Evolutionary conservation across 106 monocot species (phyloP).

Genomic region (Chionographis japonica): DNA sequence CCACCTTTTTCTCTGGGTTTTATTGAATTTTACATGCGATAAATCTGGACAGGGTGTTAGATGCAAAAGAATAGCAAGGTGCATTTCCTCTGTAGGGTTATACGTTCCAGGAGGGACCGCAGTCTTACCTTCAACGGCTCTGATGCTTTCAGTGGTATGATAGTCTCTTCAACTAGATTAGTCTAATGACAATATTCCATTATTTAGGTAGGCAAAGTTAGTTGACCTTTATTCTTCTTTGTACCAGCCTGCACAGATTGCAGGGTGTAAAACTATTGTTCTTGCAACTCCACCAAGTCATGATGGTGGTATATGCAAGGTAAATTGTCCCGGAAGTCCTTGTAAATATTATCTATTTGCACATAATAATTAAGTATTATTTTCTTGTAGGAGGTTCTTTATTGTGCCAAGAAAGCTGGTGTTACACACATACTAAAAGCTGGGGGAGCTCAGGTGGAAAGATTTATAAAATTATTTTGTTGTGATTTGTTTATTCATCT

Average conservation of each 20-base stretch:
- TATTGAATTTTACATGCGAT: slow-evolving; percentile 10
- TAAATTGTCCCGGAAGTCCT: slow-evolving; percentile 13
- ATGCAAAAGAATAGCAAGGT: slow-evolving; percentile 91
- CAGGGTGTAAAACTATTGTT: slow-evolving; percentile 93
- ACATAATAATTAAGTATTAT: neutral
- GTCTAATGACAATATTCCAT: neutral
- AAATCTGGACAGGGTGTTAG: slow-evolving; percentile 65
- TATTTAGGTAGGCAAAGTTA: neutral
- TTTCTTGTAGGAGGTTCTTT: slow-evolving; percentile 77
- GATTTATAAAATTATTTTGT: neutral
- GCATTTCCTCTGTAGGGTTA: slow-evolving; percentile 83
- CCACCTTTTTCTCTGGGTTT: neutral
- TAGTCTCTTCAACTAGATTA: neutral
- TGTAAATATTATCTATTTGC: neutral
- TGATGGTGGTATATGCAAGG: slow-evolving; percentile 95
- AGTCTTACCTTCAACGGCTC: slow-evolving; percentile 93
- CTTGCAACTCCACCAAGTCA: slow-evolving; percentile 87
- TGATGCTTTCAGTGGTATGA: slow-evolving; percentile 95
- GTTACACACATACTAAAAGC: slow-evolving; percentile 95
- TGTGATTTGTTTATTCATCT: neutral
- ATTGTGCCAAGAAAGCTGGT: slow-evolving; percentile 96
- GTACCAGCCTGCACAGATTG: slow-evolving; percentile 87
- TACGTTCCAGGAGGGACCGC: slow-evolving; percentile 99
- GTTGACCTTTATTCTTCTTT: slow-evolving; percentile 22
- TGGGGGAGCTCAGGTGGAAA: slow-evolving; percentile 90